phyloP scores from a whole-genome alignment of 2,329 filamentous ascomycete species.

The Penicillium sp. region DNA sequence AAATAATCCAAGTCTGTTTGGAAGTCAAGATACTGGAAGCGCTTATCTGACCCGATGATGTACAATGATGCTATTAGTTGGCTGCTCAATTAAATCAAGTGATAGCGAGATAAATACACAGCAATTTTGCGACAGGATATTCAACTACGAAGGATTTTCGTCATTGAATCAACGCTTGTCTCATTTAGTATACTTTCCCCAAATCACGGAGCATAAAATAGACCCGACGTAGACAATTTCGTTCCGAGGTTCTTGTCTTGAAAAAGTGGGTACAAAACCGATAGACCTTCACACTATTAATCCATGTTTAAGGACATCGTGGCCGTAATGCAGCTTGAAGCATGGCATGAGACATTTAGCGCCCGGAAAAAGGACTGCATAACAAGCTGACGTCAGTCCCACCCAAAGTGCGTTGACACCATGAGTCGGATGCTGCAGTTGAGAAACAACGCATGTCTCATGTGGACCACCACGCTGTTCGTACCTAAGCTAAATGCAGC shows the following conservation, averaged over 20 bases:
- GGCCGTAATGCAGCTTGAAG: not conserved
- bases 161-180: not conserved
- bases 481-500: not conserved
- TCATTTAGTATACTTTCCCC: not conserved
- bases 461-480: not conserved
- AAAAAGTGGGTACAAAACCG: not conserved
- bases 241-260: not conserved
- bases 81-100: no score
- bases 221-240: not conserved
- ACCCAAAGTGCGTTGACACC: not conserved
- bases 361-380: not conserved
- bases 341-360: conserved; percentile 7
- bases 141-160: not conserved
- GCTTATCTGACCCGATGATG: not conserved
- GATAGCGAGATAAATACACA: not conserved
- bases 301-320: not conserved
- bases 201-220: not conserved
- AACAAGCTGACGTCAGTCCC: conserved; percentile 9
- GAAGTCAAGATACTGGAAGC: not conserved
- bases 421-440: not conserved
- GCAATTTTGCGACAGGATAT: no score
- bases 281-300: not conserved
- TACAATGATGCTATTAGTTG: not conserved
- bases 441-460: conserved; percentile 11
- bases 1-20: not conserved